Evolutionary conservation across 352 stramenopile species (phyloP), one percentile per base, ranked within the genome.

Genomic region (Plasmopara muralis): DNA sequence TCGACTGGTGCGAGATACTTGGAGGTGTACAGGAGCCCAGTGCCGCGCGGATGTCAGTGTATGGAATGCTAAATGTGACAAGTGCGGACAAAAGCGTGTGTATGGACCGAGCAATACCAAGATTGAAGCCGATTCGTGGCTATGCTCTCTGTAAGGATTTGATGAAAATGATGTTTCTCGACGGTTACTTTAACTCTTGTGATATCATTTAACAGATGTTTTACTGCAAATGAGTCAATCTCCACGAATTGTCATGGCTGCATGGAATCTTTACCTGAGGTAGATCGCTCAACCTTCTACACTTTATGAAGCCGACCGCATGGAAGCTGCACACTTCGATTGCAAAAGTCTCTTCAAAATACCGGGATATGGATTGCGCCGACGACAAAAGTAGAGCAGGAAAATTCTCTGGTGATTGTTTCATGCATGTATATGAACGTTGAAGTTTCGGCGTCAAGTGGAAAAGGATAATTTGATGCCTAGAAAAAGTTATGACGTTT

Each of bases 31-130:
- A 1, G 60, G 50, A 14, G 37, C 53, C 6, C 43, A 63, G 7
- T 89, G 78, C 39, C 70, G 72, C n/a, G 41, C 60, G 0, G 70
- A 85, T 12, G 66, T 85, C 16, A 89, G 78, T 55, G 64, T 83
- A n/a, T 89, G 78, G 78, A 68, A 70, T 35, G 59, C 54, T 41
- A 68, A 68, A 35, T 89, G 78, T 37, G 47, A 64, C 9, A 67
- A 67, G 45, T 89, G 78, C 52, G 53, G 38, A 0, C 64, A 52
- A 4, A 69, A 70, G 43, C 74, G 78, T n/a, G 57, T 79, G 55
- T 87, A 82, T 57, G 56, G 67, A 1, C 53, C 63, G 2, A 87
- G 72, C 50, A 66, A 70, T 42, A 65, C 73, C 10, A 70, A 64
- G 16, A 80, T 87, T 43, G 46, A 47, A 35, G 40, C 53, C 6